Conservation (phyloP, 768 basidiomycete genomes). For the Fomitopsis serialis region DNA sequence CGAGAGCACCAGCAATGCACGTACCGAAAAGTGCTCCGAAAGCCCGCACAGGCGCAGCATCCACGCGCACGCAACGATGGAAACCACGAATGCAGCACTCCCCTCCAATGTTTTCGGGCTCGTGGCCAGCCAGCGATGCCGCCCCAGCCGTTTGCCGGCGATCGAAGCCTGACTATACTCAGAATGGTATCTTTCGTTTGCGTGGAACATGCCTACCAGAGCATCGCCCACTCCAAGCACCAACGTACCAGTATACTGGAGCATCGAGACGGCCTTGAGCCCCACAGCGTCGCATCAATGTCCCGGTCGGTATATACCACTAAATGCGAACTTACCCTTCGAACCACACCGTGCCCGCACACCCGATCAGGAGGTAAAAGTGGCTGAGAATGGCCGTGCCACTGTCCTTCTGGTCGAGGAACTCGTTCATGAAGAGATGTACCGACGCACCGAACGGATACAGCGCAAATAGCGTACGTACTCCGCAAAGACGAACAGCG, state of each 20-base stretch:
- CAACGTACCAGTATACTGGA: slow-evolving; percentile 81
- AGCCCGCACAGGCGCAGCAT: slow-evolving; percentile 65
- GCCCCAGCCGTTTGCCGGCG: slow-evolving; percentile 81
- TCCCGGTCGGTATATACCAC: neutral
- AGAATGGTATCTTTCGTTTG: neutral
- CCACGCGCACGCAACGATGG: slow-evolving; percentile 67
- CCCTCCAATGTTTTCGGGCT: slow-evolving; percentile 92
- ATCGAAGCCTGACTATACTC: slow-evolving; percentile 71
- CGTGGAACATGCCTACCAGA: slow-evolving; percentile 44
- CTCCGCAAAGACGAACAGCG: slow-evolving; percentile 92
- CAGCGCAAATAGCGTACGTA: slow-evolving; percentile 98
- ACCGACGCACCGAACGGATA: slow-evolving; percentile 93
- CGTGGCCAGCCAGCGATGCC: slow-evolving; percentile 76
- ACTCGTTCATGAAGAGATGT: slow-evolving; percentile 96
- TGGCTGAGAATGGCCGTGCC: slow-evolving; percentile 97
- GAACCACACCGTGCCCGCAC: slow-evolving; percentile 91
- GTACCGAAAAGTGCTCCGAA: slow-evolving; percentile 72
- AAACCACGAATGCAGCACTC: slow-evolving; percentile 71
- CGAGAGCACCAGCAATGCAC: neutral
- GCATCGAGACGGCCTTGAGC: slow-evolving; percentile 39
- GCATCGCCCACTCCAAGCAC: slow-evolving; percentile 93
- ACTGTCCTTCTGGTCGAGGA: slow-evolving; percentile 89
- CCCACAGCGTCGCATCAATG: neutral
- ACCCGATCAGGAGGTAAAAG: slow-evolving; percentile 94
- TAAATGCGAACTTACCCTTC: slow-evolving; percentile 80